Evolutionary conservation across 805 yeast genomes (phyloP).

Genomic region (Candida hispaniensis): DNA sequence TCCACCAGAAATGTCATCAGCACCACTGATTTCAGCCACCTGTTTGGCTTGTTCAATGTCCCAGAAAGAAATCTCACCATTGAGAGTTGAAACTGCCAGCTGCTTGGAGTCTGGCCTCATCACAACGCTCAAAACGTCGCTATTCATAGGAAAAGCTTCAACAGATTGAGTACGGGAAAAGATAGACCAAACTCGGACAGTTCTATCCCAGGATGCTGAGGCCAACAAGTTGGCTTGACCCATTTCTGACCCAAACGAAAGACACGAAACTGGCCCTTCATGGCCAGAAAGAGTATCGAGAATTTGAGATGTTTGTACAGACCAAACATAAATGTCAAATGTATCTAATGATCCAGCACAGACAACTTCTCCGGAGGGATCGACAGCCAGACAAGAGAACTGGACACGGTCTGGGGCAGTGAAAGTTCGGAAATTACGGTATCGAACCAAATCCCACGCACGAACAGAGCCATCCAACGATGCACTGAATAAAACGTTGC

Average conservation of each 20-base stretch:
- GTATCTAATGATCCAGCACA: slow-evolving; percentile 89
- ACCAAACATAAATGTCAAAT: slow-evolving; percentile 90
- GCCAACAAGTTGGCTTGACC: slow-evolving; percentile 50
- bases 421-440: slow-evolving; percentile 87
- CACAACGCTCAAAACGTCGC: slow-evolving; percentile 74
- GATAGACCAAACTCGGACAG: slow-evolving; percentile 85
- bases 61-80: slow-evolving; percentile 78
- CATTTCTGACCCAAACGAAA: slow-evolving; percentile 74
- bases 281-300: slow-evolving; percentile 85
- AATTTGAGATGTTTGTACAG: slow-evolving; percentile 89
- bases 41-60: slow-evolving; percentile 76
- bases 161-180: slow-evolving; percentile 78
- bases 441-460: slow-evolving; percentile 92
- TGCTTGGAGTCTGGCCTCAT: slow-evolving; percentile 91
- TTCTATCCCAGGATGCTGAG: slow-evolving; percentile 93
- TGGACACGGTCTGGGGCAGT: slow-evolving; percentile 85
- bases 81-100: slow-evolving; percentile 77
- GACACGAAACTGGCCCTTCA: slow-evolving; percentile 85
- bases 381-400: slow-evolving; percentile 82
- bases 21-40: slow-evolving; percentile 72
- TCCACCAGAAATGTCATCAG: slow-evolving; percentile 78
- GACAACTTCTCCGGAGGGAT: slow-evolving; percentile 93
- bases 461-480: slow-evolving; percentile 94
- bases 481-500: slow-evolving; percentile 83
- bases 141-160: slow-evolving; percentile 77